Conservation (phyloP, 129 eudicot species). For the Artemisia tridentata region DNA sequence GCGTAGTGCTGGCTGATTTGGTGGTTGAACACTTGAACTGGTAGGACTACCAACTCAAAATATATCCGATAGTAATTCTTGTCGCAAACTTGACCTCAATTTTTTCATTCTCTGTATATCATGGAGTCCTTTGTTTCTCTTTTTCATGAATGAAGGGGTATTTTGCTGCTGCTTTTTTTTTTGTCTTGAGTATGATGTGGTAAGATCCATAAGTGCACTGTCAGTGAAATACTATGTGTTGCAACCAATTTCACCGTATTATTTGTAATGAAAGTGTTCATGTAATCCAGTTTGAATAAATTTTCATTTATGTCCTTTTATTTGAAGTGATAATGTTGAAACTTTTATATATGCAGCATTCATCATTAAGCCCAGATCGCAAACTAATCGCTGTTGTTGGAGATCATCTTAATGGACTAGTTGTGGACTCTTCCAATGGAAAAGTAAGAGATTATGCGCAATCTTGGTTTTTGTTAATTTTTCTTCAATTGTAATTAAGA, state of each 20-base stretch:
- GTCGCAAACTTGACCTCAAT: too few relatives aligned
- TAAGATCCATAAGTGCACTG: not conserved
- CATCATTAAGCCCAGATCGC: constrained; percentile 79
- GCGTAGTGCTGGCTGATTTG: too few relatives aligned
- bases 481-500: too few relatives aligned
- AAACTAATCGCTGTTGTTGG: constrained; percentile 75
- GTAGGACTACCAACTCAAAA: too few relatives aligned
- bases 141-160: not conserved
- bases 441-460: constrained; percentile 42
- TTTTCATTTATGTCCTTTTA: constrained; percentile 2
- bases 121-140: too few relatives aligned
- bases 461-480: too few relatives aligned
- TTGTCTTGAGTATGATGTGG: not conserved
- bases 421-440: constrained; percentile 76
- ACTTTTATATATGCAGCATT: constrained; percentile 59
- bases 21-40: too few relatives aligned
- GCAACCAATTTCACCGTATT: not conserved
- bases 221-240: not conserved
- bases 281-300: not conserved
- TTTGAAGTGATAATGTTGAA: not conserved
- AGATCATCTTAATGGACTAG: constrained; percentile 68
- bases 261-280: too few relatives aligned
- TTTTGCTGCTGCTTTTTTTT: not conserved
- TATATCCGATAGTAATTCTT: too few relatives aligned
- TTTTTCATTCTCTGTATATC: too few relatives aligned